Conservation (phyloP, 1,139 yeast species). For the Suhomyces anneliseae region DNA sequence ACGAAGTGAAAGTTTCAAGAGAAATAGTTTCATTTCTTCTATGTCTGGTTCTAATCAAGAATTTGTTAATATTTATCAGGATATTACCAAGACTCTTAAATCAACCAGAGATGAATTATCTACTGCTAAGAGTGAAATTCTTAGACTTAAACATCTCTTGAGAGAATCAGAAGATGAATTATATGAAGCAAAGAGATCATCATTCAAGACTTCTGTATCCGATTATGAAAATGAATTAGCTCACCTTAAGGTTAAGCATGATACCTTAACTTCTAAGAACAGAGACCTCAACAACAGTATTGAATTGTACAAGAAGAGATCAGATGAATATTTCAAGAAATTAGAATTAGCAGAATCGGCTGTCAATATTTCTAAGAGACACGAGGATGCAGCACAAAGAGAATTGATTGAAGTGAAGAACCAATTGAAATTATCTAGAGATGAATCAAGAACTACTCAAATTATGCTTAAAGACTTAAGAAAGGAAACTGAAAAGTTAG, state of each 20-base stretch:
- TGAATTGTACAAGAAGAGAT: slow-evolving; percentile 65
- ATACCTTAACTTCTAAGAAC: slow-evolving; percentile 52
- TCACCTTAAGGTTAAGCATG: slow-evolving; percentile 49
- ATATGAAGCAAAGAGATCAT: slow-evolving; percentile 38
- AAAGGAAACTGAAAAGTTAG: slow-evolving; percentile 53
- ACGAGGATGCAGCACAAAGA: slow-evolving; percentile 55
- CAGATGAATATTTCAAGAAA: slow-evolving; percentile 73
- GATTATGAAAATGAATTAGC: slow-evolving; percentile 47
- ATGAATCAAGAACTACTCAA: slow-evolving; percentile 63
- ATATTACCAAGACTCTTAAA: slow-evolving; percentile 51
- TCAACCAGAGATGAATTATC: slow-evolving; percentile 52
- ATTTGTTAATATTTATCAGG: slow-evolving; percentile 54
- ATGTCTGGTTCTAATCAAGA: slow-evolving; percentile 42
- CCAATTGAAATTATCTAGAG: slow-evolving; percentile 53
- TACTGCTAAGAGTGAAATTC: slow-evolving; percentile 51
- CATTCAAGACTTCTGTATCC: slow-evolving; percentile 36
- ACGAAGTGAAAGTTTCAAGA: slow-evolving; percentile 38
- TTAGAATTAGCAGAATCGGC: slow-evolving; percentile 81
- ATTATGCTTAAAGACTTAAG: slow-evolving; percentile 57
- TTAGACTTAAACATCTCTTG: slow-evolving; percentile 50
- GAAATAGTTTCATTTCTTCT: slow-evolving; percentile 33
- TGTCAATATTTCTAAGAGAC: slow-evolving; percentile 59
- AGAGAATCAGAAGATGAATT: slow-evolving; percentile 50
- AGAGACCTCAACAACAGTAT: slow-evolving; percentile 53
- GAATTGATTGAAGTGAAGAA: slow-evolving; percentile 59